A percentile compares a stretch with the other conserved stretches of the same genome.
Conservation (phyloP, 2,329 filamentous ascomycete genomes). For the Verticillium tricorpus region DNA sequence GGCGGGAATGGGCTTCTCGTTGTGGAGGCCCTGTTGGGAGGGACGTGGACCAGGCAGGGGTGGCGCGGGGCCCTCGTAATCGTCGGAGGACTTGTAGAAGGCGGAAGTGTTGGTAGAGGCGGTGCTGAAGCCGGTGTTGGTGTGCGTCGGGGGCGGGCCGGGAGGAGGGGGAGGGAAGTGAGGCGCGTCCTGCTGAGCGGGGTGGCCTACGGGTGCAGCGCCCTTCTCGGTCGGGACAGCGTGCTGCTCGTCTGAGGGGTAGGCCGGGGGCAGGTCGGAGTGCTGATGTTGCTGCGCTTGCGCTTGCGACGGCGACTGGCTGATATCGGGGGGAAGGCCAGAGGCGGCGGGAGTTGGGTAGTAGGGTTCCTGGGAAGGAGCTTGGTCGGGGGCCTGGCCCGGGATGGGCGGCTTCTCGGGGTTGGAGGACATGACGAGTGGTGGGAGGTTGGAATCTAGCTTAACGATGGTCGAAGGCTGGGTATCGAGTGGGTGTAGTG, state of each 20-base stretch:
- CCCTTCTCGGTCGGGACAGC: not conserved
- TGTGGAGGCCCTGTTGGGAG: not conserved
- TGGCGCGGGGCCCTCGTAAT: not conserved
- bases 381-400: not conserved
- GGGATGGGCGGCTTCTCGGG: conserved; percentile 11
- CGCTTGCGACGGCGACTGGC: not conserved
- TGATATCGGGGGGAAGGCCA: not conserved
- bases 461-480: not conserved
- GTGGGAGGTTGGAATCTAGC: not conserved
- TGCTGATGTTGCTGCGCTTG: conserved; percentile 2
- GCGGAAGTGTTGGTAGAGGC: not conserved
- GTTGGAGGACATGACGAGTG: conserved; percentile 2
- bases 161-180: conserved; percentile 5
- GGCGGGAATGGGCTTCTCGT: conserved; percentile 4
- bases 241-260: conserved; percentile 2
- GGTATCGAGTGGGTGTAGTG: not conserved
- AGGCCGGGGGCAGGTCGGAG: conserved; percentile 12
- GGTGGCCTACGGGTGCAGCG: not conserved
- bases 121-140: conserved; percentile 2
- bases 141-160: conserved; percentile 8
- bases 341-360: not conserved
- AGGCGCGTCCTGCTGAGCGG: not conserved
- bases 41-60: conserved; percentile 2
- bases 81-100: conserved; percentile 2
- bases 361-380: not conserved